Evolutionary conservation across 2,329 filamentous ascomycete species (phyloP).

Genomic region (Periconia sp.): DNA sequence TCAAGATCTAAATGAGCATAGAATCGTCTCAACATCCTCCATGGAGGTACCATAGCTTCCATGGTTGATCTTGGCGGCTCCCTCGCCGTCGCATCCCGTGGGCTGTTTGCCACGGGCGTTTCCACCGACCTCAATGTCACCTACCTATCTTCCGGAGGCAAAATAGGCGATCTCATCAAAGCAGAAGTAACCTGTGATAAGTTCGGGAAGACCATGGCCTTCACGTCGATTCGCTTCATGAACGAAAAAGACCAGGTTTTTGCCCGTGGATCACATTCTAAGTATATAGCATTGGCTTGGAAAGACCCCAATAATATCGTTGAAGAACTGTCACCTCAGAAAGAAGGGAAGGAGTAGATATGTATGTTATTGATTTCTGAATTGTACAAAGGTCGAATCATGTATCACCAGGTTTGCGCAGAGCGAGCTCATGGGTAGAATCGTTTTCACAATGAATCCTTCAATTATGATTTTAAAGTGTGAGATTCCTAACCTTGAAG

Average conservation of each 20-base stretch:
- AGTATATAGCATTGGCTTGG: slow-evolving; percentile 64
- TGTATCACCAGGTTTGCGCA: too few relatives aligned
- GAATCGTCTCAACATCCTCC: slow-evolving; percentile 76
- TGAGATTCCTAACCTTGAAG: too few relatives aligned
- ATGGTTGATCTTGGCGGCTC: slow-evolving; percentile 71
- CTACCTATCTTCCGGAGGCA: slow-evolving; percentile 65
- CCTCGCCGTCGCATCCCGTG: slow-evolving; percentile 65
- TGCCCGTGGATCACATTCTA: slow-evolving; percentile 68
- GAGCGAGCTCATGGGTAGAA: too few relatives aligned
- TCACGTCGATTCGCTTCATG: slow-evolving; percentile 62
- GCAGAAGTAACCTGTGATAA: slow-evolving; percentile 68
- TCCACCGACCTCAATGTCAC: slow-evolving; percentile 69
- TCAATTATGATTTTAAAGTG: too few relatives aligned
- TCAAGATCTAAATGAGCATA: slow-evolving; percentile 35
- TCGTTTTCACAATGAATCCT: too few relatives aligned
- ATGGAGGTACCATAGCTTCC: slow-evolving; percentile 77
- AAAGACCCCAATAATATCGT: slow-evolving; percentile 65
- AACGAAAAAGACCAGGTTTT: slow-evolving; percentile 62
- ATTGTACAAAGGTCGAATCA: too few relatives aligned
- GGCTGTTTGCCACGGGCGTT: slow-evolving; percentile 66
- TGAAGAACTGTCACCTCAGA: slow-evolving; percentile 54
- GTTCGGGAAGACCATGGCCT: slow-evolving; percentile 68
- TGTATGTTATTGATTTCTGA: too few relatives aligned
- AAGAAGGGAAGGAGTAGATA: slow-evolving; percentile 23
- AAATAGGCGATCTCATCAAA: slow-evolving; percentile 61